A percentile compares a stretch with the other conserved stretches of the same genome.
Evolutionary conservation across 2,329 filamentous ascomycete species (phyloP).

Genomic region (Teratosphaeria gauchensis): DNA sequence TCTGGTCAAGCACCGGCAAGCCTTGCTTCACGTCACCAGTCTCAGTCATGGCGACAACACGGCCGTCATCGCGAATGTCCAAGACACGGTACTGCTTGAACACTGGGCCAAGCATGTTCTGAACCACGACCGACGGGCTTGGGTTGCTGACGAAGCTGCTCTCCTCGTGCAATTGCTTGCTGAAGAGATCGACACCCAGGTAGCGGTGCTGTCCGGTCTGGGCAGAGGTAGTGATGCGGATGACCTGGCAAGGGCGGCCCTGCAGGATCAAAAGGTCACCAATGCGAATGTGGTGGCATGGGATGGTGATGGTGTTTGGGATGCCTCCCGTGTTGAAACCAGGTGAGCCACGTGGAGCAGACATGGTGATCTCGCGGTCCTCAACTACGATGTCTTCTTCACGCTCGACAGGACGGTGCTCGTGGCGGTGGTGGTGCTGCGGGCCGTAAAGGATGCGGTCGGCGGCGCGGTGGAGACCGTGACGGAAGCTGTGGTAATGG

Average conservation of each 20-base stretch:
- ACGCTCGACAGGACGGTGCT: slow-evolving; percentile 21
- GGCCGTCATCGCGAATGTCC: slow-evolving; percentile 78
- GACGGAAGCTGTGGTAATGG: slow-evolving; percentile 65
- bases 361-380: slow-evolving; percentile 37
- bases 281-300: slow-evolving; percentile 98
- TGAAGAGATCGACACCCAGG: slow-evolving; percentile 99
- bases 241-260: slow-evolving; percentile 98
- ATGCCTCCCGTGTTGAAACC: slow-evolving; percentile 7
- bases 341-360: slow-evolving; percentile 24
- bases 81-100: slow-evolving; percentile 99
- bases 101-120: slow-evolving; percentile 98
- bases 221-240: slow-evolving; percentile 95
- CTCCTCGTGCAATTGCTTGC: slow-evolving; percentile 98
- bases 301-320: slow-evolving; percentile 90
- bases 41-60: slow-evolving; percentile 95
- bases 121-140: slow-evolving; percentile 88
- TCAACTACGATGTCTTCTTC: slow-evolving; percentile 41
- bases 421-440: slow-evolving; percentile 18
- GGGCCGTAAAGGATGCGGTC: slow-evolving; percentile 45
- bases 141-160: slow-evolving; percentile 96
- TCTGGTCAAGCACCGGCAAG: slow-evolving; percentile 90
- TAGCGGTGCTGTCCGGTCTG: slow-evolving; percentile 99
- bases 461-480: slow-evolving; percentile 57
- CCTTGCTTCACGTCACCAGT: slow-evolving; percentile 96
- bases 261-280: slow-evolving; percentile 98